Percentiles rank a stretch among this genome's conserved stretches.
These are phyloP conservation scores for Cryptococcus floricola DNA, from an alignment of 1,284 basidiomycete species.

Conservation along the genomic window DNA sequence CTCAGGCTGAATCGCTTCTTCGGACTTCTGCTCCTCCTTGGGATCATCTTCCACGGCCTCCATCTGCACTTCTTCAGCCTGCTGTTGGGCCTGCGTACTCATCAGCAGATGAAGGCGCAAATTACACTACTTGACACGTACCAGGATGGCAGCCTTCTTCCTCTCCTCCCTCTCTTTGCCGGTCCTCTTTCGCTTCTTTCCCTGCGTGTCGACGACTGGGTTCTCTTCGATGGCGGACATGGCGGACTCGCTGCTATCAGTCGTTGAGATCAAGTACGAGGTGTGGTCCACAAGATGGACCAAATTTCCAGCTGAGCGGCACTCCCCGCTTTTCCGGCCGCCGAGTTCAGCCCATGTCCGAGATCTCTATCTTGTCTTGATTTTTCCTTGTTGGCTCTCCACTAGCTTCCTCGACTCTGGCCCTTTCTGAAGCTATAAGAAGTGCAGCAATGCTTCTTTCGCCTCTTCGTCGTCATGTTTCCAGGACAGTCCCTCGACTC, in stretches of 20 bases:
- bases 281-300: background rate
- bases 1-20: background rate
- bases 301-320: too few relatives aligned
- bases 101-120: background rate
- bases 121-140: background rate
- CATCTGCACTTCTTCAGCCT: constrained; percentile 2
- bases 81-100: constrained; percentile 4
- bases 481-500: too few relatives aligned
- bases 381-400: background rate
- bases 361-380: too few relatives aligned
- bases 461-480: too few relatives aligned
- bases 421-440: too few relatives aligned
- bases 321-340: too few relatives aligned
- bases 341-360: background rate
- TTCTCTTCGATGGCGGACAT: background rate
- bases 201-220: background rate
- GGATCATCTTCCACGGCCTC: background rate
- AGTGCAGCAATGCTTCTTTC: too few relatives aligned
- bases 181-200: constrained; percentile 46
- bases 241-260: background rate
- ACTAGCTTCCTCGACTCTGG: too few relatives aligned
- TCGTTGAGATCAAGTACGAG: background rate
- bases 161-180: constrained; percentile 45
- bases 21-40: background rate
- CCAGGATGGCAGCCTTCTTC: constrained; percentile 34